Conservation (phyloP, 805 yeast genomes). For the Teunomyces kruisii region DNA sequence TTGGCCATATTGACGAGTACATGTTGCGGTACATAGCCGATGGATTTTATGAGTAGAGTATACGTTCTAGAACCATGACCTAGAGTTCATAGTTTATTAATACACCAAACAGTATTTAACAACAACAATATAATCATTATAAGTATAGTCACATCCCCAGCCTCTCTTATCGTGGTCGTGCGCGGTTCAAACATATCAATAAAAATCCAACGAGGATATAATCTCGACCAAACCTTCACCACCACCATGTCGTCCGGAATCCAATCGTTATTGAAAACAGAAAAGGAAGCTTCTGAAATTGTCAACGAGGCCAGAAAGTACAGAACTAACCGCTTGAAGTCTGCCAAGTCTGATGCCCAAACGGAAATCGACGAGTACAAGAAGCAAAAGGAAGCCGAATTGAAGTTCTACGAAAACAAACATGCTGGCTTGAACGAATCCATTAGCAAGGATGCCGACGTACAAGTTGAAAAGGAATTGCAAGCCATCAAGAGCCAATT, state of each 20-base stretch:
- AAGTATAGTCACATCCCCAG: neutral
- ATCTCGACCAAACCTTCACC: neutral
- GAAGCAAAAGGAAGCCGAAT: constrained; percentile 77
- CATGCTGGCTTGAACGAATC: constrained; percentile 74
- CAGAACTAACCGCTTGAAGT: constrained; percentile 85
- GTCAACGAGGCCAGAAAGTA: constrained; percentile 91
- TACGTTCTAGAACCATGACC: no score
- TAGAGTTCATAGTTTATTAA: constrained; percentile 3
- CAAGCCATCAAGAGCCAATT: constrained; percentile 66
- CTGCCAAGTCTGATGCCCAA: constrained; percentile 92
- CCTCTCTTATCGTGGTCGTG: neutral
- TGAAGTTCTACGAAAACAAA: constrained; percentile 67
- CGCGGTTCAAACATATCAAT: neutral
- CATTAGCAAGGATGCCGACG: constrained; percentile 78
- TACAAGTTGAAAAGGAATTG: constrained; percentile 68
- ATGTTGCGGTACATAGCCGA: constrained; percentile 89
- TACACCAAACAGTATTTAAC: neutral
- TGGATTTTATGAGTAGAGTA: constrained; percentile 53
- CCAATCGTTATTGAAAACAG: constrained; percentile 59
- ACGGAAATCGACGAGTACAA: constrained; percentile 86
- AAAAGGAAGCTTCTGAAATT: constrained; percentile 94
- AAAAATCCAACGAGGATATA: neutral
- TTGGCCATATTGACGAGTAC: constrained; percentile 91
- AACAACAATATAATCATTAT: constrained; percentile 2
- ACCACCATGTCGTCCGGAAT: constrained; percentile 27